Evolutionary conservation across 75 land plant species (phyloP).

Genomic region (Picea sitchensis): DNA sequence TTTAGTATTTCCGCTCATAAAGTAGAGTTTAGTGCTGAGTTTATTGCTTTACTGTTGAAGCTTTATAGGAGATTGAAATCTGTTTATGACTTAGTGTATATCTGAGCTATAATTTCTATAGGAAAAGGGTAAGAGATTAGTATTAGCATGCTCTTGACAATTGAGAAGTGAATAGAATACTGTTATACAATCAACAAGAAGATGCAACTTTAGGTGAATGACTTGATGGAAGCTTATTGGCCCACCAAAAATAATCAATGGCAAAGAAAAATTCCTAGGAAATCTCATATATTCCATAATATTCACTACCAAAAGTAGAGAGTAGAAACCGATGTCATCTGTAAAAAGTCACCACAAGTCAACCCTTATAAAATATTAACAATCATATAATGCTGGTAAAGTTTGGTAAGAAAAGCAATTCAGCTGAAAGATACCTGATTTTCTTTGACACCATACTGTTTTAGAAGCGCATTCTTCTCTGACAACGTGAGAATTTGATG

Average conservation of each 20-base stretch:
- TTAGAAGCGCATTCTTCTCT: conserved; percentile 68
- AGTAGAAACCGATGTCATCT: neutral
- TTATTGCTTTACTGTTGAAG: too few relatives aligned
- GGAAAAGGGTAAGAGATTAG: neutral
- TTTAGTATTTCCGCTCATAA: too few relatives aligned
- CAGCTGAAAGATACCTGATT: conserved; percentile 53
- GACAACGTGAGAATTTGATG: conserved; percentile 59
- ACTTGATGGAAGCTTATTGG: neutral
- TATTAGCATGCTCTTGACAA: neutral
- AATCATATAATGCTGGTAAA: neutral
- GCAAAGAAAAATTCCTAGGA: too few relatives aligned
- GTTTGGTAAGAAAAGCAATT: neutral
- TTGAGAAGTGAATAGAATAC: neutral
- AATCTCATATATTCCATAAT: too few relatives aligned
- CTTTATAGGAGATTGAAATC: too few relatives aligned
- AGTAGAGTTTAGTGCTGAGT: too few relatives aligned
- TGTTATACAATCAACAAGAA: neutral
- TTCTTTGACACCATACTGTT: conserved; percentile 68
- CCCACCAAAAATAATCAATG: too few relatives aligned
- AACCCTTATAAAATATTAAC: neutral
- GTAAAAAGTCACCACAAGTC: neutral
- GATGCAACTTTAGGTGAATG: neutral
- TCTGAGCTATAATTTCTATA: too few relatives aligned
- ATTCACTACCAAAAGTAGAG: neutral
- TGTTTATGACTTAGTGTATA: too few relatives aligned